These are phyloP conservation scores for Jamesozyma piceae DNA, from an alignment of 805 yeast species.

Conservation along the genomic window DNA sequence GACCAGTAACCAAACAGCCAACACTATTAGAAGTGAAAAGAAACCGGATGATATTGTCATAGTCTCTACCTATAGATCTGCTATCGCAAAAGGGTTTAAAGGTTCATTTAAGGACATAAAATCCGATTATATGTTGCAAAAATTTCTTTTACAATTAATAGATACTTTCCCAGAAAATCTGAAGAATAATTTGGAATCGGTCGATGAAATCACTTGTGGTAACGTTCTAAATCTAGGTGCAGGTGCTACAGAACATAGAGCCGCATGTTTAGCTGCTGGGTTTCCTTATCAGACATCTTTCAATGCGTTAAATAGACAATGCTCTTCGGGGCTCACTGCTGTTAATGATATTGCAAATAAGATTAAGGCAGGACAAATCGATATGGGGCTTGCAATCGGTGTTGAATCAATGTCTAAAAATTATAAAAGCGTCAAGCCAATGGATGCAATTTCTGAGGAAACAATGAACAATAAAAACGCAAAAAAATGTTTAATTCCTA, in stretches of 20 bases:
- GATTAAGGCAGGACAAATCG: constrained; percentile 80
- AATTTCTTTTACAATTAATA: constrained; percentile 55
- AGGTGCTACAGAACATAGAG: constrained; percentile 91
- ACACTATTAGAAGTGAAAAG: constrained; percentile 28
- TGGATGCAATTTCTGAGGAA: constrained; percentile 50
- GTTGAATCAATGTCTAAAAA: constrained; percentile 89
- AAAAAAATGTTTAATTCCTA: constrained; percentile 79
- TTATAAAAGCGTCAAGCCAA: constrained; percentile 66
- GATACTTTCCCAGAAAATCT: constrained; percentile 35
- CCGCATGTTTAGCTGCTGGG: constrained; percentile 86
- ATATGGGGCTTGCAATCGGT: constrained; percentile 84
- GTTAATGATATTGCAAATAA: constrained; percentile 83
- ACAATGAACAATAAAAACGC: constrained; percentile 39
- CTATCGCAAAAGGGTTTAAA: constrained; percentile 77
- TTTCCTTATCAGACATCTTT: constrained; percentile 74
- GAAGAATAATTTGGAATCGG: constrained; percentile 42
- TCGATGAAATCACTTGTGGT: constrained; percentile 84
- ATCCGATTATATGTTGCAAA: constrained; percentile 66
- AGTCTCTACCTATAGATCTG: constrained; percentile 84
- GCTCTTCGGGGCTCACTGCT: constrained; percentile 90
- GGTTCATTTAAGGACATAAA: constrained; percentile 79
- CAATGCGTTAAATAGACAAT: constrained; percentile 82
- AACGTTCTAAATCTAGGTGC: constrained; percentile 89
- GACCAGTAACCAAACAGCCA: constrained; percentile 3
- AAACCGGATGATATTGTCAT: constrained; percentile 85